These are phyloP conservation scores for Claviceps arundinis DNA, from an alignment of 2,329 filamentous ascomycete species.

Conservation along the genomic window DNA sequence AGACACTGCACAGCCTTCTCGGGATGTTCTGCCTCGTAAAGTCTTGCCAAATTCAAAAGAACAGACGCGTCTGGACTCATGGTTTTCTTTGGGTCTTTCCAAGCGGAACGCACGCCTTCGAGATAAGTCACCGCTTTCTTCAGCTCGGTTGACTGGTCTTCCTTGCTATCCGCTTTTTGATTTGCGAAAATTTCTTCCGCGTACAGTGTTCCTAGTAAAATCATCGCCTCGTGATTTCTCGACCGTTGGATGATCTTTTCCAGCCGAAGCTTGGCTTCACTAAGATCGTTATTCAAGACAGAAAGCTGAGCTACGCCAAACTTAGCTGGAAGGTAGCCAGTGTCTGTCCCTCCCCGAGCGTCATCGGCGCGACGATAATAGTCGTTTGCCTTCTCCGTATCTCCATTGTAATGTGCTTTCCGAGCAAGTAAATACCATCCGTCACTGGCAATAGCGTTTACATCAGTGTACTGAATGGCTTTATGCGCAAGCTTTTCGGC, in stretches of 20 bases:
- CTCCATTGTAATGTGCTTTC: conserved; percentile 75
- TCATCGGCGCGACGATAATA: conserved; percentile 86
- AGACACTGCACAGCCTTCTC: conserved; percentile 89
- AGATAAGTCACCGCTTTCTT: conserved; percentile 79
- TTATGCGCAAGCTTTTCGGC: conserved; percentile 82
- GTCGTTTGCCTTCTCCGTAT: conserved; percentile 62
- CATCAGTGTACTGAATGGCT: conserved; percentile 89
- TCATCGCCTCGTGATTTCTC: conserved; percentile 79
- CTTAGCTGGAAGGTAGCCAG: conserved; percentile 84
- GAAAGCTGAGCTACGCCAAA: conserved; percentile 87
- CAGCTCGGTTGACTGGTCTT: conserved; percentile 74
- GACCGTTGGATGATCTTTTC: conserved; percentile 89
- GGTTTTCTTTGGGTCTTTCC: conserved; percentile 88
- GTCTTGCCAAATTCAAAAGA: conserved; percentile 75
- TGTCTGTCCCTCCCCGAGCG: conserved; percentile 80
- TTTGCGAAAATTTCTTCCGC: conserved; percentile 86
- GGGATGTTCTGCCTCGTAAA: conserved; percentile 76
- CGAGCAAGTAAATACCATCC: conserved; percentile 91
- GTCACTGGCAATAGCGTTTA: conserved; percentile 92
- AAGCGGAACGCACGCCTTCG: conserved; percentile 71
- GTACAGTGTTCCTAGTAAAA: conserved; percentile 77
- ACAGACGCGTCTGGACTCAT: conserved; percentile 72
- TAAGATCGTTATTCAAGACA: conserved; percentile 69
- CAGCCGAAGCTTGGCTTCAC: conserved; percentile 82
- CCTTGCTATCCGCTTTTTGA: conserved; percentile 58